Percentiles rank a stretch among this genome's conserved stretches.
phyloP scores from a whole-genome alignment of 768 basidiomycete genomes.

The Boletus speciosus region DNA sequence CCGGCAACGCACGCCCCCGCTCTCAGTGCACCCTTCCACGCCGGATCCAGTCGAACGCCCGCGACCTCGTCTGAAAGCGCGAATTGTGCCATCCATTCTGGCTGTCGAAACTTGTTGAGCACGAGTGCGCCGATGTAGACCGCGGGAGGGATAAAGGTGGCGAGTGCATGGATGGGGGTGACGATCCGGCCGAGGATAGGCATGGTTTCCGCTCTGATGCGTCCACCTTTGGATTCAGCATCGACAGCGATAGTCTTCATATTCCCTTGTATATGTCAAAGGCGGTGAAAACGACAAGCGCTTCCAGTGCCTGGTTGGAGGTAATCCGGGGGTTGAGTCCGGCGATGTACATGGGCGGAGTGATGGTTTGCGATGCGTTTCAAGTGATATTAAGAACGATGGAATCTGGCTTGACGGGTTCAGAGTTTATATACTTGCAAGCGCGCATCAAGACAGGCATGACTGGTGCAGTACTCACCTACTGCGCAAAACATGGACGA shows the following conservation, averaged over 20 bases:
- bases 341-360: constrained; percentile 1
- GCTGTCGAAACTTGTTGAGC: constrained; percentile 23
- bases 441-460: not conserved
- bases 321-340: constrained; percentile 3
- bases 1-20: constrained; percentile 13
- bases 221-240: constrained; percentile 13
- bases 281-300: constrained; percentile 1
- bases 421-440: not conserved
- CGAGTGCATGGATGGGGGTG: constrained; percentile 16
- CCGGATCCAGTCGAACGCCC: not conserved
- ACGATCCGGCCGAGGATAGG: constrained; percentile 18
- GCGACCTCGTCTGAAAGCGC: constrained; percentile 11
- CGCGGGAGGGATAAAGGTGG: constrained; percentile 12
- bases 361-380: not conserved
- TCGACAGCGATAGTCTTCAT: not conserved
- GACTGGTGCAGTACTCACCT: not conserved
- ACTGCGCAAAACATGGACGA: not conserved
- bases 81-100: constrained; percentile 23
- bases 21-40: constrained; percentile 12
- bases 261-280: not conserved
- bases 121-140: constrained; percentile 21
- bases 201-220: constrained; percentile 2
- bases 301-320: constrained; percentile 5
- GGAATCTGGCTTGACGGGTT: not conserved
- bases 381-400: not conserved